Evolutionary conservation across 306 rosid genomes (phyloP).

Genomic region (Fagus sylvatica): DNA sequence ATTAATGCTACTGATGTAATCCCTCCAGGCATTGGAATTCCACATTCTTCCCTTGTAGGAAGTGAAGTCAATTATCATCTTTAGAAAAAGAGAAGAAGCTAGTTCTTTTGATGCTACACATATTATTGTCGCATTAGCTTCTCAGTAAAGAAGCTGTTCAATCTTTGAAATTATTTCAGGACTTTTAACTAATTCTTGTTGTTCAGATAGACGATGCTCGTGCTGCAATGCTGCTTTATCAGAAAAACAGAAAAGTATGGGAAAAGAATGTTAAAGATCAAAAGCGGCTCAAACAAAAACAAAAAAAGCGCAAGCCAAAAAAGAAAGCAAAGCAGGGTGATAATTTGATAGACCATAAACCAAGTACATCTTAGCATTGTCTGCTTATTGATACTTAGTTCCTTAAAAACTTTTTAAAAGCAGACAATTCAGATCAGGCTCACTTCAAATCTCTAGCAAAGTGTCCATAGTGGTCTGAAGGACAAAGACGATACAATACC

Average conservation of each 20-base stretch:
- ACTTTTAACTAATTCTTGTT: not conserved
- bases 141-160: not conserved
- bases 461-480: not conserved
- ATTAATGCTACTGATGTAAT: not conserved
- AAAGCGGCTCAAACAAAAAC: constrained; percentile 55
- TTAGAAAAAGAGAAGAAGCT: not conserved
- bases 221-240: constrained; percentile 91
- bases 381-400: not conserved
- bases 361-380: constrained; percentile 29
- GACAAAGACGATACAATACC: not conserved
- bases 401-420: not conserved
- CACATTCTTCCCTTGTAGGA: not conserved
- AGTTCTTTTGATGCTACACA: not conserved
- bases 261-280: constrained; percentile 69
- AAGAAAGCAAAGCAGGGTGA: constrained; percentile 54
- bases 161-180: constrained; percentile 6
- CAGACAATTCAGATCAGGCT: not conserved
- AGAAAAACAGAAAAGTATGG: constrained; percentile 72
- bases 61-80: not conserved
- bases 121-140: not conserved
- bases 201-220: constrained; percentile 85
- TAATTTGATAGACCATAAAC: constrained; percentile 20
- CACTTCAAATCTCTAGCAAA: not conserved
- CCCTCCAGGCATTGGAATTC: not conserved
- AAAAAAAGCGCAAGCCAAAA: constrained; percentile 64